Base-by-base conservation (phyloP, 2,329 filamentous ascomycete species). In the Cadophora luteo-olivacea region DNA sequence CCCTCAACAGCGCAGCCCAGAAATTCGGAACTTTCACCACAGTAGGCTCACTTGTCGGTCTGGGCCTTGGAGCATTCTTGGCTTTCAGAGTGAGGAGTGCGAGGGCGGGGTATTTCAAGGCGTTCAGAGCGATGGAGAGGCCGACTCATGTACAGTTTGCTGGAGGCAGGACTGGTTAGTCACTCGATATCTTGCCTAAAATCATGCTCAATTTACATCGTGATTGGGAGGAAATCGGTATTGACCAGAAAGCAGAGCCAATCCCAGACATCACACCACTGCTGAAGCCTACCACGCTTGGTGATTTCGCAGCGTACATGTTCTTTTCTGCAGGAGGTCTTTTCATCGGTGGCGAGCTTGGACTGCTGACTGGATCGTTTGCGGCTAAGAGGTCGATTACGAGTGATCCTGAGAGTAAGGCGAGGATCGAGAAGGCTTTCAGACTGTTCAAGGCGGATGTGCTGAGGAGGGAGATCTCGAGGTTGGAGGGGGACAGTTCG, bases 271-370 rank as follows among this genome's bases (percentile, higher is more conserved):
- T 91, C 45, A 86, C 86, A 0, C 82, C 83, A 0, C 74, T 87
- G 48, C 72, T 91, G 51, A 83, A 84, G 55, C 89, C 89, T 0
- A 86, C 85, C 1, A 81, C 81, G 0, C 75, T 86, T 61, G 88
- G 88, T 16, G 89, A 92, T 70, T 76, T 88, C 33, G 85, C 87
- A 3, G 87, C 89, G 0, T 91, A 89, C 74, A 84, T 86, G 69
- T 85, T 91, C 75, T 88, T 91, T 58, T 84, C 85, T 0, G 75
- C 85, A 0, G 89, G 87, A 16, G 89, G 89, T 0, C 76, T 91
- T 5, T 88, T 92, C 69, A 71, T 92, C 6, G 89, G 89, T 8
- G 89, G 89, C 8, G 89, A 92, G 79, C 78, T 84, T 14, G 89
- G 89, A 0, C 79, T 91, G 58, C 71, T 91, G 67, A 84, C 83